Base-by-base conservation (phyloP, 1,284 basidiomycete genomes). In the Irpex sp. region DNA sequence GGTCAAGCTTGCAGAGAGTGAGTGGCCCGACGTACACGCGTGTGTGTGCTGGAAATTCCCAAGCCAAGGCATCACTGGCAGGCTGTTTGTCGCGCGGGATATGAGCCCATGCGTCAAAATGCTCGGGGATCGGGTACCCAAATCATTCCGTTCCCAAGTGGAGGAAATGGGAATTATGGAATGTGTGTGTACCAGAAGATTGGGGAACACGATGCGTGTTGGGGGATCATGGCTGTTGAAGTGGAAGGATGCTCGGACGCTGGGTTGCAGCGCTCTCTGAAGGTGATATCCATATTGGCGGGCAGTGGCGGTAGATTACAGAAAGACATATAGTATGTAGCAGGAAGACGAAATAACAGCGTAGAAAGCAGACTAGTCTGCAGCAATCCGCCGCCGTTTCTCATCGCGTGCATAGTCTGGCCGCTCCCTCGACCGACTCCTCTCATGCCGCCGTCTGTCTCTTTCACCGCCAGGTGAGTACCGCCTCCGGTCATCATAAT, bases 371-470 rank as follows among this genome's bases (percentile, higher is more conserved):
- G 43, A 46, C 43, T 51, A 51, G 31, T 55, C 53, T 9, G 21
- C 53, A 31, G 53, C 74, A 21, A 76, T 63, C 60, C 77, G 68
- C 59, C 75, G 70, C 60, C 77, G 74, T 68, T 80, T 77, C 46
- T 71, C 74, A 37, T 69, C 74, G 36, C 69, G 68, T 4, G 70
- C 66, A 39, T 64, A 55, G 7, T 75, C 72, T 11, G 76, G 78
- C 59, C 79, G 75, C 65, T 82, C 82, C 60, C 78, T 73, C 26
- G 83, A 83, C 47, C 76, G 78, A 57, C 77, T 72, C 62, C 79
- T 74, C 61, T 75, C 74, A 63, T 70, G 70, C 59, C 72, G 70
- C 36, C 70, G 64, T 37, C 77, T 70, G 7, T 71, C 69, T 62
- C 68, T 63, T 47, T 73, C 69, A 36, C 71, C 63, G 63, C 67